Percentiles rank a stretch among this genome's conserved stretches.
phyloP scores from a whole-genome alignment of 2,329 filamentous ascomycete genomes.

The Blumeria hordei region DNA sequence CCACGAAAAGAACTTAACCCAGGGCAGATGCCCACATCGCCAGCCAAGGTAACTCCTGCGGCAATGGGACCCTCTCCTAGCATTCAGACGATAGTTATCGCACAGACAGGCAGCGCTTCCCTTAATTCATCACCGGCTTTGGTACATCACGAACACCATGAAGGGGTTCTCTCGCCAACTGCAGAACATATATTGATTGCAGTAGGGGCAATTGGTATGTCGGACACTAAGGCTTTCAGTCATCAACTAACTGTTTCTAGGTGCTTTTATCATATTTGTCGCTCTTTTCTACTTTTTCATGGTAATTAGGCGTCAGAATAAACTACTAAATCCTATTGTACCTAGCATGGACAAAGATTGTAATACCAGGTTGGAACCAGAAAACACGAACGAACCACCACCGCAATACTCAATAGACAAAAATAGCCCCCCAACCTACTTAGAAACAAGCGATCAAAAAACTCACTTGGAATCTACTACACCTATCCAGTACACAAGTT shows the following conservation, averaged over 20 bases:
- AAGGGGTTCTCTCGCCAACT: slow-evolving; percentile 5
- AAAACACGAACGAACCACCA: too few species aligned
- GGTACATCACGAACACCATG: background rate
- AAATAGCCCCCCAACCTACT: too few species aligned
- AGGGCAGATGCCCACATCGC: slow-evolving; percentile 1
- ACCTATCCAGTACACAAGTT: too few species aligned
- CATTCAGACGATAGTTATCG: slow-evolving; percentile 1
- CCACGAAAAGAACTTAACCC: slow-evolving; percentile 6
- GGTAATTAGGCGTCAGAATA: slow-evolving; percentile 9
- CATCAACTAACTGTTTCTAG: slow-evolving; percentile 22
- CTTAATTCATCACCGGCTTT: background rate
- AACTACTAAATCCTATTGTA: background rate
- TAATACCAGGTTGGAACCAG: too few species aligned
- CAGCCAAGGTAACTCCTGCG: background rate
- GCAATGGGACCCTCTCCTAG: too few species aligned
- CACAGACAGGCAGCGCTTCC: background rate
- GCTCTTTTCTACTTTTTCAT: slow-evolving; percentile 10
- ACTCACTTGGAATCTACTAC: too few species aligned
- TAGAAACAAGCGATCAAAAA: too few species aligned
- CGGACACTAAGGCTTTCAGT: slow-evolving; percentile 70
- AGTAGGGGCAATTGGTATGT: slow-evolving; percentile 55
- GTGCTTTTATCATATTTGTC: slow-evolving; percentile 12
- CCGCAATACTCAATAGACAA: too few species aligned
- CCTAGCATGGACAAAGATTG: too few species aligned
- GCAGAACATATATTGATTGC: slow-evolving; percentile 12